phyloP scores from a whole-genome alignment of 371 early-diverging fungal species.

The Mucor plumbeus region DNA sequence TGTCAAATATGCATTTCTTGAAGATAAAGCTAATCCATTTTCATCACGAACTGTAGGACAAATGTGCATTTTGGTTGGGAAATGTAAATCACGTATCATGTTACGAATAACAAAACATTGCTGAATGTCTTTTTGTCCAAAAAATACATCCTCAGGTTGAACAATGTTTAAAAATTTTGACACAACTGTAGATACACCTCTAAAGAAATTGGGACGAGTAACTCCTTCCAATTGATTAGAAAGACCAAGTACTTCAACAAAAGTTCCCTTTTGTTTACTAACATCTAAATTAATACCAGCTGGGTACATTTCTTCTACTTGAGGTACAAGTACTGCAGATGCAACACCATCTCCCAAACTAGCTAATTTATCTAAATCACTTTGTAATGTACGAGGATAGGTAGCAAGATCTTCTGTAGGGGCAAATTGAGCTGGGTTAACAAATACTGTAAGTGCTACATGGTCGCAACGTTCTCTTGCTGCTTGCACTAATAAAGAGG shows the following conservation, averaged over 20 bases:
- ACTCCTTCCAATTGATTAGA: conserved; percentile 93
- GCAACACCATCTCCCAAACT: conserved; percentile 44
- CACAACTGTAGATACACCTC: conserved; percentile 97
- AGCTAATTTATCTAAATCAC: conserved; percentile 73
- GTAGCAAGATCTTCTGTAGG: conserved; percentile 91
- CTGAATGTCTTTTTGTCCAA: conserved; percentile 98
- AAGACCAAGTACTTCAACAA: conserved; percentile 89
- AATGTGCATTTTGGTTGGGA: conserved; percentile 79
- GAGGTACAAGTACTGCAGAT: conserved; percentile 79
- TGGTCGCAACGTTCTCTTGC: conserved; percentile 69
- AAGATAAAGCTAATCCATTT: conserved; percentile 91
- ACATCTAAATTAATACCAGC: conserved; percentile 83
- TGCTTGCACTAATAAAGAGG: conserved; percentile 44
- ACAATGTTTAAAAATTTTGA: conserved; percentile 90
- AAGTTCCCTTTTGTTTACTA: conserved; percentile 80
- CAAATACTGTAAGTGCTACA: conserved; percentile 90
- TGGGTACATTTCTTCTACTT: conserved; percentile 93
- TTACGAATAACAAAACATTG: conserved; percentile 88
- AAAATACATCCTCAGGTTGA: conserved; percentile 83
- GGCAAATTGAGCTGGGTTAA: conserved; percentile 97
- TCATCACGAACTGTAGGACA: conserved; percentile 81
- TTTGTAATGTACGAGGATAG: conserved; percentile 86
- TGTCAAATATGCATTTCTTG: conserved; percentile 87
- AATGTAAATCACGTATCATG: conserved; percentile 84
- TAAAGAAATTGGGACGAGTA: conserved; percentile 95